Evolutionary conservation across 1,139 yeast genomes (phyloP).

Genomic region (Lodderomyces theae): DNA sequence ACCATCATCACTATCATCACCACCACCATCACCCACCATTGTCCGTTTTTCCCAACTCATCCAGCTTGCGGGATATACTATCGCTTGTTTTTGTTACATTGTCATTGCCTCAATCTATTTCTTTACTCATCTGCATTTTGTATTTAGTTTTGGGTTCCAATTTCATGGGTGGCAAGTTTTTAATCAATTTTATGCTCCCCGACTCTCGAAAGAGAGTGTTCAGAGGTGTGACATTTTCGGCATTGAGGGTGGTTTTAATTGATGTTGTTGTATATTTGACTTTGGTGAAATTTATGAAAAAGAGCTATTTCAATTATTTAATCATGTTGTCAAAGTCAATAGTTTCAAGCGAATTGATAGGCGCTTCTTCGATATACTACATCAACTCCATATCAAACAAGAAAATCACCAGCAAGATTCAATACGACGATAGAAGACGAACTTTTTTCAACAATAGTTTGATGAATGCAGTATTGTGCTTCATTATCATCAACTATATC

Average conservation of each 20-base stretch:
- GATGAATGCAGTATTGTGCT: constrained; percentile 29
- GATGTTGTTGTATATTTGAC: constrained; percentile 32
- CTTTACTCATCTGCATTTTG: constrained; percentile 33
- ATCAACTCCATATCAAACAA: constrained; percentile 16
- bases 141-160: constrained; percentile 45
- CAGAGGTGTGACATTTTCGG: constrained; percentile 15
- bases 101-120: constrained; percentile 41
- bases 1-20: constrained; percentile 10
- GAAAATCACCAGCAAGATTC: constrained; percentile 18
- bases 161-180: constrained; percentile 40
- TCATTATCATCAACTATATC: constrained; percentile 28
- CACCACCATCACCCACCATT: constrained; percentile 11
- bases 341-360: constrained; percentile 50
- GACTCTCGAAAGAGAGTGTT: constrained; percentile 5
- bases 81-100: constrained; percentile 42
- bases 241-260: constrained; percentile 23
- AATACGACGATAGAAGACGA: constrained; percentile 19
- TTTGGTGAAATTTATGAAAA: constrained; percentile 31
- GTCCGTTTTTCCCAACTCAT: constrained; percentile 18
- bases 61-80: constrained; percentile 40
- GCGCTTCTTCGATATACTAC: constrained; percentile 26
- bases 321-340: constrained; percentile 49
- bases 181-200: constrained; percentile 24
- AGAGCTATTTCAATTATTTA: constrained; percentile 35
- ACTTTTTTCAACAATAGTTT: constrained; percentile 21